Base-by-base conservation (phyloP, 306 rosid genomes). In the Cucurbita maxima region DNA sequence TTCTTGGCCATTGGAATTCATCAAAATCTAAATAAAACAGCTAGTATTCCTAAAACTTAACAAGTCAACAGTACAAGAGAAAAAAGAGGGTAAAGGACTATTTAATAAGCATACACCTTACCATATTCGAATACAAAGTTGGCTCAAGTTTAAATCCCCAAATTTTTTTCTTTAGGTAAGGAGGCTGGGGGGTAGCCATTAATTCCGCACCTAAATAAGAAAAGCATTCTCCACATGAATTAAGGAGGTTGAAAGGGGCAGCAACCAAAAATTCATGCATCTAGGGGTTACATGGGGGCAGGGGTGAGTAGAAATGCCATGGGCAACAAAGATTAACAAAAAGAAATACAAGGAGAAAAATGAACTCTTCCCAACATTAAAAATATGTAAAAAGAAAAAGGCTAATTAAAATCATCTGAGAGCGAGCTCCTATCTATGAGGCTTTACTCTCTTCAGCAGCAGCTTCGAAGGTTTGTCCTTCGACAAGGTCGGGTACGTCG, bases 391-490 rank as follows among this genome's bases (percentile, higher is more conserved):
- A 15, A 50, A 69, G 5, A 48, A 48, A 48, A 11, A 50, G 13
- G 54, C 43, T 69, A 50, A 69, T 50, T 58, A 69, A 69, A 69
- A 69, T 69, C 74, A 48, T 25, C 73, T 14, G 43, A 15, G 20
- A 22, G 20, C 11, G 14, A 40, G 8, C 53, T 73, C 78, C 86
- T 14, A 48, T 82, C 81, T 79, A 88, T 58, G 88, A 81, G 61
- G 87, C 67, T 6, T 75, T 75, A 16, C 54, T 76, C 81, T 90
- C 96, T 81, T 88, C 96, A 1, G 98, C 96, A 60, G 88, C 96
- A 41, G 90, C 86, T 84, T 90, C 98, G 73, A 90, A 90, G 54
- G 91, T 87, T 89, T 90, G 84, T 25, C 96, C 98, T 3, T 88
- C 83, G 6, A 93, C 98, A 71, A 93, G 98, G 34, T 90, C 94